A percentile compares a stretch with the other conserved stretches of the same genome.
These are phyloP conservation scores for Tricholoma terreum DNA, from an alignment of 768 basidiomycete species.

Conservation along the genomic window DNA sequence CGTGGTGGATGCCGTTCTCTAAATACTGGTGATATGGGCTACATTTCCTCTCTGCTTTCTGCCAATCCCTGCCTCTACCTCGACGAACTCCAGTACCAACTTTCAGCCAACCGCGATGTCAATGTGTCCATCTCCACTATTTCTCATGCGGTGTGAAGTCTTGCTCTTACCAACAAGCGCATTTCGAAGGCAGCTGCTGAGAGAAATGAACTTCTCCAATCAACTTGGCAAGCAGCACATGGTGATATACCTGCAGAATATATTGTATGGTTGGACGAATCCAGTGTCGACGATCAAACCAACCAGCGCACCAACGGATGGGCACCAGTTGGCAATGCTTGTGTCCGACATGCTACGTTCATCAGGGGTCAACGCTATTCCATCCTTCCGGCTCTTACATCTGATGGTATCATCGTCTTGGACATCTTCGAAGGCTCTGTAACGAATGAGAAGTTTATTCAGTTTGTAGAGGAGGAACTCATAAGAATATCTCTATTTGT, in stretches of 20 bases:
- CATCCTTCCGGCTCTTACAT: constrained; percentile 25
- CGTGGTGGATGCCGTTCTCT: constrained; percentile 18
- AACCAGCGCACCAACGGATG: constrained; percentile 19
- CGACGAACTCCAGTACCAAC: constrained; percentile 30
- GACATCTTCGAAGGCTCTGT: constrained; percentile 32
- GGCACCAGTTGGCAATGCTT: constrained; percentile 19
- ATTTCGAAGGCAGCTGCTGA: constrained; percentile 23
- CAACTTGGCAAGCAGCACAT: constrained; percentile 17
- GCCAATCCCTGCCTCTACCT: constrained; percentile 27
- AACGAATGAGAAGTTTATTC: constrained; percentile 26
- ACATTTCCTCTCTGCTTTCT: constrained; percentile 16
- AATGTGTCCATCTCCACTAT: constrained; percentile 30
- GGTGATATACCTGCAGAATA: constrained; percentile 17
- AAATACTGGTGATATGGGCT: constrained; percentile 17
- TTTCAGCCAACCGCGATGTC: constrained; percentile 15
- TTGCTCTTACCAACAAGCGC: constrained; percentile 23
- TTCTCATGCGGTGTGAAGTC: constrained; percentile 16
- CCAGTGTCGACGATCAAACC: constrained; percentile 25
- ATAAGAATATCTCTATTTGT: too few relatives aligned
- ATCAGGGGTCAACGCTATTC: constrained; percentile 23
- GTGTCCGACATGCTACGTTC: constrained; percentile 21
- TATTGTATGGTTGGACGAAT: constrained; percentile 28
- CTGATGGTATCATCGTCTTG: constrained; percentile 24
- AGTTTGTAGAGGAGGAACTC: too few relatives aligned
- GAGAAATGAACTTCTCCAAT: constrained; percentile 25